Base-by-base conservation (phyloP, 495 filamentous ascomycete species). In the Cladorrhinum samala region DNA sequence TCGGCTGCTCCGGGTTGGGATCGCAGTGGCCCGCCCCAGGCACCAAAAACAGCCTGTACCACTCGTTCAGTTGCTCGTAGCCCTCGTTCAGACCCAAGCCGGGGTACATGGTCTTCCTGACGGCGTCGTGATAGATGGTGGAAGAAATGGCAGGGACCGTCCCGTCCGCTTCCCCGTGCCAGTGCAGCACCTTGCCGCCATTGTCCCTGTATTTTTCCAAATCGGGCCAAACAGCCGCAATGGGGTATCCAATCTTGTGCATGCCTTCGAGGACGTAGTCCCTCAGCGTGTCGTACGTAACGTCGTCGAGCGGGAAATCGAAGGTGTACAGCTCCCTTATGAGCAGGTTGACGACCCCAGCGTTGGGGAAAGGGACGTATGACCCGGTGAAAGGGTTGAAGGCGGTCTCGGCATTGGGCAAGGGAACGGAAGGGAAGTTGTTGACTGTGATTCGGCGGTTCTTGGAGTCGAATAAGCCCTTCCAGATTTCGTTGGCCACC, bases 11-110 rank as follows among this genome's bases (percentile, higher is more conserved):
- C 1, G 46, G 11, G 49, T 74, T 79, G 0, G 69, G 50, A 0
- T 60, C 59, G 47, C 77, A 81, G 64, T 81, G 76, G 0, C 63
- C 71, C 0, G 72, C 78, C n/a, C 78, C 77, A 2, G 79, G 76
- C 8, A 81, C 62, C 1, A 80, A 54, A 60, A 69, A 81, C 18
- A 81, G 55, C n/a, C 67, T 71, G 59, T 81, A 77, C 65, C 71
- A 83, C 11, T 76, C 77, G 20, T 68, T 60, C 46, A 81, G 52
- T 23, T 67, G 66, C 11, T 61, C 48, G 36, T 58, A 61, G 42
- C 71, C 64, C n/a, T 68, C 62, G 21, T 69, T 69, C 54, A 61
- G 72, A 9, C 55, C 52, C 2, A 72, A 50, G 13, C 58, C 47
- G 0, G 72, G 71, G 55, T 76, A 79, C 78, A 80, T 82, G 45